phyloP scores from a whole-genome alignment of 768 basidiomycete genomes.

The Epithele typhae region DNA sequence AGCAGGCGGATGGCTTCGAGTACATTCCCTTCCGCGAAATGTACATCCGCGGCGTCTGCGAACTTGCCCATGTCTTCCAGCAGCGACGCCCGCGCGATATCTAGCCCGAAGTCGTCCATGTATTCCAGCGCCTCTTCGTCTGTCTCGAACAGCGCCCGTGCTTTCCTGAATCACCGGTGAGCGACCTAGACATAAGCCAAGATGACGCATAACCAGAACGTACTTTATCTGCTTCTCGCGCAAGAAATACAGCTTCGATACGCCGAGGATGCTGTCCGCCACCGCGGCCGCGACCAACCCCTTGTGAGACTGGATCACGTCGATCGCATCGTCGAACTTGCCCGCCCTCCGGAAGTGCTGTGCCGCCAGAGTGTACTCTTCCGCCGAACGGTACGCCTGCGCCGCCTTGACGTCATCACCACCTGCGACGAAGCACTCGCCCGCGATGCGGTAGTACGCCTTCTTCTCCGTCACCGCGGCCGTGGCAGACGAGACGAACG shows the following conservation, averaged over 20 bases:
- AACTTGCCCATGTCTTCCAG: conserved; percentile 27
- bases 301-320: conserved; percentile 35
- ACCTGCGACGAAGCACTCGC: conserved; percentile 23
- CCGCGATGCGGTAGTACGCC: conserved; percentile 16
- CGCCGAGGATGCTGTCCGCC: conserved; percentile 34
- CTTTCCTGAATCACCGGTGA: conserved; percentile 35
- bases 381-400: conserved; percentile 35
- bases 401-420: conserved; percentile 38
- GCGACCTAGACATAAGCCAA: neutral
- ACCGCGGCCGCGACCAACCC: conserved; percentile 28
- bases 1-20: no score
- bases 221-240: conserved; percentile 26
- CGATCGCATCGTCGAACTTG: conserved; percentile 50
- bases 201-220: no score
- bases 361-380: conserved; percentile 41
- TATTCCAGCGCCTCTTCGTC: conserved; percentile 43
- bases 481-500: neutral
- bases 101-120: conserved; percentile 47
- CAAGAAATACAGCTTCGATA: conserved; percentile 45
- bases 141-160: conserved; percentile 27
- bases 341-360: conserved; percentile 46
- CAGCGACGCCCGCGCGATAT: conserved; percentile 42
- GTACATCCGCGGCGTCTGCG: no score
- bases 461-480: neutral
- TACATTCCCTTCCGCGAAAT: no score